Percentiles rank a stretch among this genome's conserved stretches.
These are phyloP conservation scores for Chenopodium album DNA, from an alignment of 148 eudicot species.

Conservation along the genomic window DNA sequence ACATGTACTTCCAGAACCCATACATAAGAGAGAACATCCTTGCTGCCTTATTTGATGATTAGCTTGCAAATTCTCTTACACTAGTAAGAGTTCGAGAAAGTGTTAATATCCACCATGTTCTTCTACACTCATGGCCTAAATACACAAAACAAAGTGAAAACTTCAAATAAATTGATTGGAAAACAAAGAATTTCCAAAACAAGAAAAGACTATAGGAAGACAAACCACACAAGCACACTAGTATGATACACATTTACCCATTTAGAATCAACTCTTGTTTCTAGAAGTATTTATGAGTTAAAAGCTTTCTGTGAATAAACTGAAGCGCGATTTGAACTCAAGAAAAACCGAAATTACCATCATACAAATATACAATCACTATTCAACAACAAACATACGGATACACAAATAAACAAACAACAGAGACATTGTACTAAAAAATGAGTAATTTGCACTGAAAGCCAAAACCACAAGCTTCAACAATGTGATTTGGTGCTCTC, in stretches of 20 bases:
- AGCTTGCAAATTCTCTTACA: constrained; percentile 25
- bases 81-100: constrained; percentile 25
- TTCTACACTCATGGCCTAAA: constrained; percentile 16
- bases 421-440: neutral
- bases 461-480: neutral
- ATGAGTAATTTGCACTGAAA: neutral
- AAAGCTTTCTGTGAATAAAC: neutral
- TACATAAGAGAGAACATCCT: constrained; percentile 89
- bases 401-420: neutral
- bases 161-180: neutral
- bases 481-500: neutral
- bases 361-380: neutral
- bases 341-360: neutral
- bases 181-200: neutral
- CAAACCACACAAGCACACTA: neutral
- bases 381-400: neutral
- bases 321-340: neutral
- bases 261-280: neutral
- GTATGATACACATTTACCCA: neutral
- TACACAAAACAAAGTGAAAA: neutral
- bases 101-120: constrained; percentile 15
- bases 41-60: constrained; percentile 2
- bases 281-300: neutral
- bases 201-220: neutral
- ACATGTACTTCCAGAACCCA: constrained; percentile 83